phyloP scores from a whole-genome alignment of 805 yeast genomes.

The Wickerhamomyces subpelliculosus region DNA sequence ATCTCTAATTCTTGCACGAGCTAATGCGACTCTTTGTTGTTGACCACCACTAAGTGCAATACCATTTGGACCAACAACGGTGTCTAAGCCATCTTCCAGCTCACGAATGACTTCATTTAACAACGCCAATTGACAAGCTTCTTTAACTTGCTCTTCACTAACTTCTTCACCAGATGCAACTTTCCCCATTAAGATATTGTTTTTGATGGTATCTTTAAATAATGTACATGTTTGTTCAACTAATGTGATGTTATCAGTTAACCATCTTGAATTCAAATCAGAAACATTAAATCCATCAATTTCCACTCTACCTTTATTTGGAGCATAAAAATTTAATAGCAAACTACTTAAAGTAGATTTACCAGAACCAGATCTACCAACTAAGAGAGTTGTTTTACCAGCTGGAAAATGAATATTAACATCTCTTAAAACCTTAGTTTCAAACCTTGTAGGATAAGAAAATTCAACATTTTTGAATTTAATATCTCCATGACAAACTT shows the following conservation, averaged over 20 bases:
- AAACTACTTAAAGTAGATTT: conserved; percentile 76
- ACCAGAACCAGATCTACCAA: conserved; percentile 92
- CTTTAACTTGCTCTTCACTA: conserved; percentile 23
- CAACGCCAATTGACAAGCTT: conserved; percentile 47
- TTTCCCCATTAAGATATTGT: conserved; percentile 56
- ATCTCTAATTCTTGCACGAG: conserved; percentile 72
- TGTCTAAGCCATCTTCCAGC: conserved; percentile 50
- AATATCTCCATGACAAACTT: conserved; percentile 40
- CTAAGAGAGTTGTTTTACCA: conserved; percentile 48
- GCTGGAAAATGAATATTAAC: conserved; percentile 40
- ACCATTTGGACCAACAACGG: conserved; percentile 40
- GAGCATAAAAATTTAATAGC: conserved; percentile 50
- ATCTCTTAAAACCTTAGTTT: conserved; percentile 37
- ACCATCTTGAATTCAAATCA: conserved; percentile 40
- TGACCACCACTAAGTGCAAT: conserved; percentile 83
- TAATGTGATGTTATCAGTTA: conserved; percentile 56
- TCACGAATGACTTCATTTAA: conserved; percentile 41
- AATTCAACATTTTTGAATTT: conserved; percentile 52
- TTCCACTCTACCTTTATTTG: conserved; percentile 45
- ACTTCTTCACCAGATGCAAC: conserved; percentile 14
- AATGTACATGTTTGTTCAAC: conserved; percentile 68
- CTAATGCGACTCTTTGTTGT: conserved; percentile 74
- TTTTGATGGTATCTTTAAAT: conserved; percentile 54
- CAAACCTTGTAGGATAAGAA: conserved; percentile 52
- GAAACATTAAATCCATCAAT: conserved; percentile 48